Base-by-base conservation (phyloP, 306 rosid species). In the Gastrolobium villosum region DNA sequence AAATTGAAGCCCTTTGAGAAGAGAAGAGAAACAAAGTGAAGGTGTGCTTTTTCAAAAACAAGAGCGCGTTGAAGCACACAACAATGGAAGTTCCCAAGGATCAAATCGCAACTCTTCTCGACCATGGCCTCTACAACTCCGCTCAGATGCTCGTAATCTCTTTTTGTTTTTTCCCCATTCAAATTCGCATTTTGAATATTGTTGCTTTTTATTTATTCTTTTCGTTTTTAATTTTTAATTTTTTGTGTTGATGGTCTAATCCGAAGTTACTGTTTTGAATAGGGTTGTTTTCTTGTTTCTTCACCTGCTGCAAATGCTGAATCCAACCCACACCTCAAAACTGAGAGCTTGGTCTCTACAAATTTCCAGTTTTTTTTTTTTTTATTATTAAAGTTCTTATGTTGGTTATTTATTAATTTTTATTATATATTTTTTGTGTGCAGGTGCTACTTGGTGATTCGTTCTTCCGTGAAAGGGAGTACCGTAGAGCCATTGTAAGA, bases 261-360 rank as follows among this genome's bases (percentile, higher is more conserved):
- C 63, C 5, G 0, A 26, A 48, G 52, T 83, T 83, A 3, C 5
- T 54, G 35, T 64, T 46, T 20, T 73, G 66, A 20, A 81, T 72
- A 96, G 99, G 89, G 94, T 83, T 93, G 85, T 81, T 96, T 96
- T 87, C 98, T 93, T n/a, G 97, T 91, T 86, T 96, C 99, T 2
- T 96, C 99, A 8, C 92, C 98, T 36, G 88, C 96, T 64, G 90
- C 90, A 15, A 92, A 88, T 83, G 90, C 94, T 71, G 99, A 96
- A 78, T 77, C 89, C 56, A 76, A 62, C 60, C 92, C 91, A 2
- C 92, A 86, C 84, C 94, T 96, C 85, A 96, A 90, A 85, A 88
- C 91, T 52, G 99, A 96, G 75, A 89, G 96, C 86, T 77, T 91
- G 98, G 99, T 95, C 14, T 77, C 44, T 80, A 87, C 60, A 60